phyloP scores from a whole-genome alignment of 192 early-diverging fungal genomes.

The Mortierella alpina region DNA sequence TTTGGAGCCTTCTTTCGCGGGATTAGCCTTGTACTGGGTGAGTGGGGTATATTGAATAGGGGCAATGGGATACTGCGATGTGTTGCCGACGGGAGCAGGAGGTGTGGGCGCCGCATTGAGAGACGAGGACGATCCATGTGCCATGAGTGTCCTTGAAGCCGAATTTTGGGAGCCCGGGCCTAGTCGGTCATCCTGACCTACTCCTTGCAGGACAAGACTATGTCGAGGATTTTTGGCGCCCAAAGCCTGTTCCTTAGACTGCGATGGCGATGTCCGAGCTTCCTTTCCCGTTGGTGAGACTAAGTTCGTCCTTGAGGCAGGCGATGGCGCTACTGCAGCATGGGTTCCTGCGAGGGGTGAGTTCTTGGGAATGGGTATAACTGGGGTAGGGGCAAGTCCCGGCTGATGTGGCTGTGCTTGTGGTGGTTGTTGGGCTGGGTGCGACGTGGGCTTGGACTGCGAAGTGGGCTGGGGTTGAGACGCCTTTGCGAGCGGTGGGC shows the following conservation, averaged over 20 bases:
- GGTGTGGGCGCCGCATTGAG: neutral
- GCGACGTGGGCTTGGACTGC: neutral
- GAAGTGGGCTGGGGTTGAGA: constrained; percentile 17
- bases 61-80: constrained; percentile 23
- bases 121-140: constrained; percentile 23
- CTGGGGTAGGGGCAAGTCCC: neutral
- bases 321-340: constrained; percentile 15
- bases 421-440: constrained; percentile 4
- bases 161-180: neutral
- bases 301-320: neutral
- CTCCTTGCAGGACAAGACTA: neutral
- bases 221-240: constrained; percentile 14
- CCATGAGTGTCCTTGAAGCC: constrained; percentile 17
- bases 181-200: constrained; percentile 19
- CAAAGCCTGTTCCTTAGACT: constrained; percentile 7
- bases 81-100: neutral
- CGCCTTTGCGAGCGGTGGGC: neutral
- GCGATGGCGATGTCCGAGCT: constrained; percentile 1
- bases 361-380: constrained; percentile 26
- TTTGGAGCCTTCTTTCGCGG: constrained; percentile 20
- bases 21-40: constrained; percentile 41
- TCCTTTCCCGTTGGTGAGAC: constrained; percentile 9
- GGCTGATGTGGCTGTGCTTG: neutral
- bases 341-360: constrained; percentile 5
- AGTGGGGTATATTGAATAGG: constrained; percentile 53